Evolutionary conservation across 495 filamentous ascomycete species (phyloP), one percentile per base, ranked within the genome.

Genomic region (Xylaria grammica): DNA sequence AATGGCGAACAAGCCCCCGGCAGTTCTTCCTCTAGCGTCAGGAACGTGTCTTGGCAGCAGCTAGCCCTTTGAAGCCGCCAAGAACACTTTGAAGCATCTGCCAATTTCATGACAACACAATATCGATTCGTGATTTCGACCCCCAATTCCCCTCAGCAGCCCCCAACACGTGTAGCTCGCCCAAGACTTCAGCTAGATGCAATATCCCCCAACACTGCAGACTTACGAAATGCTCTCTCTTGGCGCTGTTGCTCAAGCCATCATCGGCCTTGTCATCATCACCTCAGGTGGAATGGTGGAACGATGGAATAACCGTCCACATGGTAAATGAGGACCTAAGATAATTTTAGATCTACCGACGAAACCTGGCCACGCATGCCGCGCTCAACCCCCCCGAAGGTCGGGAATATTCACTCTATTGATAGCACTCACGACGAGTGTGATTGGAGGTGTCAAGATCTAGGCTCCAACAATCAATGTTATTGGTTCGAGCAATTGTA

Each of bases 101-200:
- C 58, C 44, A 60, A 60, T 60, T 50, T 51, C 55, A 38, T 55
- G 60, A 55, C 60, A 63, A 27, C 60, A 63, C 60, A 36, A 63
- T 45, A 59, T 59, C 19, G 56, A 59, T 59, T 59, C 29, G 56
- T 46, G 40, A 59, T 59, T 26, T 42, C 54, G 42, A 48, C 42
- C 56, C 26, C 56, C 56, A 59, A 59, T 59, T 13, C 27, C 26
- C n/a, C 38, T 40, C 36, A 36, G 42, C 42, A 13, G 29, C 56
- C 15, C 29, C 9, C 30, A 22, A 40, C n/a, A 58, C 15, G 54
- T 27, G 40, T 13, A 15, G 36, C 11, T 45, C 38, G 34, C 54
- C 54, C 17, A 29, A 32, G 26, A 19, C 17, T 48, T 60, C 44
- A 50, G 57, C 57, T 45, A 50, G n/a, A 38, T 40, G 45, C 42